These are phyloP conservation scores for Leccinellum luteum DNA, from an alignment of 768 basidiomycete species.

Conservation along the genomic window DNA sequence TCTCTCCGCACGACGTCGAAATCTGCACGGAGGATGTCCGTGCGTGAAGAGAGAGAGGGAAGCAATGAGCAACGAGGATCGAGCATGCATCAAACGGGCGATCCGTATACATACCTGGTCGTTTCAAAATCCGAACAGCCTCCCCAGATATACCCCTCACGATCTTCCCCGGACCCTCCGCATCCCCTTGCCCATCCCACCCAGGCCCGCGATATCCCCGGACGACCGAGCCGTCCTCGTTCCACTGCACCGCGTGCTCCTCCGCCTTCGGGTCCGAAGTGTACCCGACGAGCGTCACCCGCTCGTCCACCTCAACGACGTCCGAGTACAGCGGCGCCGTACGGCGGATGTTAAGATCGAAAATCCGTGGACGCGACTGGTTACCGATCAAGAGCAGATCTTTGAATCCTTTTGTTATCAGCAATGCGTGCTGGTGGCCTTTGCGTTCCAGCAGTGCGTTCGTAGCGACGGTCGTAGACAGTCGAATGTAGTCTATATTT, in stretches of 20 bases:
- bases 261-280: constrained; percentile 85
- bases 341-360: constrained; percentile 88
- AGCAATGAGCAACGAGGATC: not conserved
- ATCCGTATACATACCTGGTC: constrained; percentile 47
- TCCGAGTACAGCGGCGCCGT: constrained; percentile 72
- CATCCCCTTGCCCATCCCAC: constrained; percentile 66
- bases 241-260: constrained; percentile 73
- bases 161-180: constrained; percentile 78
- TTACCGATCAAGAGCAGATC: constrained; percentile 93
- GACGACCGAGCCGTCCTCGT: constrained; percentile 62
- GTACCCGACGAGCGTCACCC: constrained; percentile 92
- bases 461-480: constrained; percentile 94
- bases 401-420: constrained; percentile 90
- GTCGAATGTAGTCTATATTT: constrained; percentile 75
- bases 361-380: constrained; percentile 92
- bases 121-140: constrained; percentile 78
- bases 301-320: constrained; percentile 72
- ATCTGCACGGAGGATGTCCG: constrained; percentile 39
- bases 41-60: not conserved
- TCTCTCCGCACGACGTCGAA: constrained; percentile 50
- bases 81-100: not conserved
- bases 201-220: constrained; percentile 75
- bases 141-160: constrained; percentile 85
- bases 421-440: constrained; percentile 85
- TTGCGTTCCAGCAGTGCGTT: constrained; percentile 95